These are phyloP conservation scores for Sporisorium graminicola DNA, from an alignment of 1,284 basidiomycete genomes.

Conservation along the genomic window DNA sequence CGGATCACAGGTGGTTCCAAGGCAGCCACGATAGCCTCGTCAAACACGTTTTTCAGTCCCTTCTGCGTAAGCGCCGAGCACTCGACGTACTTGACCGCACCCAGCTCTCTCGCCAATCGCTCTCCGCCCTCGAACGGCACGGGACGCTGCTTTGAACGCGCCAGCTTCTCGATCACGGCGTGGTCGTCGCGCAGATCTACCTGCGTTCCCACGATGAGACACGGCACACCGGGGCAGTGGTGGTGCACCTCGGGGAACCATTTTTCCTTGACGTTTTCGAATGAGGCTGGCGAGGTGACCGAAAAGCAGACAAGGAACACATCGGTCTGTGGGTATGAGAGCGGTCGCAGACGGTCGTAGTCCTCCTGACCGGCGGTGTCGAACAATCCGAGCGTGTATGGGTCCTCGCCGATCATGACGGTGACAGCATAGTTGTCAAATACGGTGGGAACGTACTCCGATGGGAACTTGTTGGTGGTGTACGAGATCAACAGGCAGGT, in stretches of 20 bases:
- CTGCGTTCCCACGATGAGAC: constrained; percentile 98
- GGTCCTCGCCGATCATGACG: constrained; percentile 99
- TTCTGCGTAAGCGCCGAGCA: constrained; percentile 99
- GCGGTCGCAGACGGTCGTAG: constrained; percentile 96
- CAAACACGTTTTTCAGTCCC: constrained; percentile 99
- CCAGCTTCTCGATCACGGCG: constrained; percentile 92
- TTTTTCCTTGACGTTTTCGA: constrained; percentile 99
- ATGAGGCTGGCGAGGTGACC: constrained; percentile 97
- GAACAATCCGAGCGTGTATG: constrained; percentile 97
- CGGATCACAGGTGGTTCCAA: constrained; percentile 92
- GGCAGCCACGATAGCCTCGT: constrained; percentile 99
- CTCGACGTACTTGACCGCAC: constrained; percentile 98
- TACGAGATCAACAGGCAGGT: constrained; percentile 99
- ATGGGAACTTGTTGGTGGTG: constrained; percentile 85
- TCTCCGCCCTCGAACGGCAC: constrained; percentile 90
- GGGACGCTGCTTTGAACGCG: constrained; percentile 94
- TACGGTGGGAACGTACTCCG: constrained; percentile 93
- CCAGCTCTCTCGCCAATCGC: constrained; percentile 91
- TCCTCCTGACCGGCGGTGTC: constrained; percentile 99
- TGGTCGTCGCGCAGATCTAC: constrained; percentile 95
- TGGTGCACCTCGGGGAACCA: constrained; percentile 99
- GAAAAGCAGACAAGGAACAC: constrained; percentile 99
- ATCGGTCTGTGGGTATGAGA: constrained; percentile 99
- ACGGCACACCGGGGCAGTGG: constrained; percentile 99
- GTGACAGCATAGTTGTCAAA: constrained; percentile 99